A percentile compares a stretch with the other conserved stretches of the same genome.
phyloP scores from a whole-genome alignment of 768 basidiomycete genomes.

The Macrolepiota fuliginosa region DNA sequence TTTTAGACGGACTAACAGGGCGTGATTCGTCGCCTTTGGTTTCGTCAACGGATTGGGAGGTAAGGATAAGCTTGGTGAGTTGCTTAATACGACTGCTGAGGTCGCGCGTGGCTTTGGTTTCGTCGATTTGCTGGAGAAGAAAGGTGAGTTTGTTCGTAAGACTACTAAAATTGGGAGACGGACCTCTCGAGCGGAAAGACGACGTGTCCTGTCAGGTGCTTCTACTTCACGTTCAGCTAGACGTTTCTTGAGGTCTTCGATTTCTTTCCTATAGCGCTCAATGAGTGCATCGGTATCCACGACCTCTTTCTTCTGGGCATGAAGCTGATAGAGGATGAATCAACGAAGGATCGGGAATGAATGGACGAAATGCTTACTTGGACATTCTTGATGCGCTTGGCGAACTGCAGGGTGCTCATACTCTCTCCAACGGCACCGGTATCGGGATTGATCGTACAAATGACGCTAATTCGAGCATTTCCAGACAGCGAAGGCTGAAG shows the following conservation, averaged over 20 bases:
- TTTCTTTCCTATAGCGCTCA: constrained; percentile 92
- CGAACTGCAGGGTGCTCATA: constrained; percentile 87
- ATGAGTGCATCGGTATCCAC: constrained; percentile 93
- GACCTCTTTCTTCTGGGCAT: constrained; percentile 91
- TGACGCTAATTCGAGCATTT: constrained; percentile 93
- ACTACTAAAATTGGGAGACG: constrained; percentile 8
- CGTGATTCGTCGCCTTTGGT: constrained; percentile 66
- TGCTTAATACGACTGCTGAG: constrained; percentile 79
- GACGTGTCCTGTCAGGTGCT: constrained; percentile 44
- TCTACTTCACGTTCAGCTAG: constrained; percentile 70
- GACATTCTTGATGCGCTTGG: constrained; percentile 88
- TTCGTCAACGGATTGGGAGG: constrained; percentile 80
- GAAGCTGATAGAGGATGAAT: constrained; percentile 40
- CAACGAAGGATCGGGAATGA: background rate
- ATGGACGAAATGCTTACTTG: constrained; percentile 41
- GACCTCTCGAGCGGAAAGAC: constrained; percentile 52
- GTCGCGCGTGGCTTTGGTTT: constrained; percentile 82
- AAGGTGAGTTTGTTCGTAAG: background rate
- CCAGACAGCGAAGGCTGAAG: constrained; percentile 94
- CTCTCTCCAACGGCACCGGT: constrained; percentile 76
- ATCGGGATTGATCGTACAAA: constrained; percentile 94
- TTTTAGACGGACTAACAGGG: constrained; percentile 80
- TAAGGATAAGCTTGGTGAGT: constrained; percentile 80
- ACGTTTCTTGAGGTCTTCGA: constrained; percentile 81
- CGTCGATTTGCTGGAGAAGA: constrained; percentile 67